Percentiles rank a stretch among this genome's conserved stretches.
These are phyloP conservation scores for Amanita pallidorosea DNA, from an alignment of 768 basidiomycete genomes.

Conservation along the genomic window DNA sequence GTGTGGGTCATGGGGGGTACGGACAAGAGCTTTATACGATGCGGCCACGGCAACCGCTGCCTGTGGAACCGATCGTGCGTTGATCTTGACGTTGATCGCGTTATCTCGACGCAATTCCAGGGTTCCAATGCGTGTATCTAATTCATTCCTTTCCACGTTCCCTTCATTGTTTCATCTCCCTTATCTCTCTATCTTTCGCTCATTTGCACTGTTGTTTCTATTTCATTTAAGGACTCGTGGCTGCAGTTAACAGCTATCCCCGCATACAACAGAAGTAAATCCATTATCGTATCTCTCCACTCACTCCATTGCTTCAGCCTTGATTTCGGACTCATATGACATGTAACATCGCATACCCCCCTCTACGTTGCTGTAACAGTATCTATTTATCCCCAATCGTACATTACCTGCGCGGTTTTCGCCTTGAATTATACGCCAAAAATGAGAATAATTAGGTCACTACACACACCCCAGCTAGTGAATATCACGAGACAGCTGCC, in stretches of 20 bases:
- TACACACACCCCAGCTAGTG: no score
- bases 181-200: not conserved
- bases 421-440: not conserved
- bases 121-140: not conserved
- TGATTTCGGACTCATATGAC: not conserved
- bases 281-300: not conserved
- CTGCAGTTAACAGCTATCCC: not conserved
- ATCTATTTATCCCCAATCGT: not conserved
- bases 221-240: not conserved
- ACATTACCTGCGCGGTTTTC: not conserved
- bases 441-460: not conserved
- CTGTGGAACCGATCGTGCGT: not conserved
- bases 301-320: not conserved
- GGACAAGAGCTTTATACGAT: slow-evolving; percentile 4
- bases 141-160: not conserved
- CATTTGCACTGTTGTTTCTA: not conserved
- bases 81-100: not conserved
- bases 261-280: not conserved
- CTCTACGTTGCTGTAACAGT: not conserved
- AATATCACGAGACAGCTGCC: slow-evolving; percentile 8
- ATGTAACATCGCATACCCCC: not conserved
- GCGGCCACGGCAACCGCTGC: not conserved
- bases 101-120: not conserved
- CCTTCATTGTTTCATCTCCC: not conserved
- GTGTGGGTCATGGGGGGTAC: slow-evolving; percentile 1